phyloP scores from a whole-genome alignment of 495 filamentous ascomycete genomes.

The Hyphodiscus hymeniophilus region DNA sequence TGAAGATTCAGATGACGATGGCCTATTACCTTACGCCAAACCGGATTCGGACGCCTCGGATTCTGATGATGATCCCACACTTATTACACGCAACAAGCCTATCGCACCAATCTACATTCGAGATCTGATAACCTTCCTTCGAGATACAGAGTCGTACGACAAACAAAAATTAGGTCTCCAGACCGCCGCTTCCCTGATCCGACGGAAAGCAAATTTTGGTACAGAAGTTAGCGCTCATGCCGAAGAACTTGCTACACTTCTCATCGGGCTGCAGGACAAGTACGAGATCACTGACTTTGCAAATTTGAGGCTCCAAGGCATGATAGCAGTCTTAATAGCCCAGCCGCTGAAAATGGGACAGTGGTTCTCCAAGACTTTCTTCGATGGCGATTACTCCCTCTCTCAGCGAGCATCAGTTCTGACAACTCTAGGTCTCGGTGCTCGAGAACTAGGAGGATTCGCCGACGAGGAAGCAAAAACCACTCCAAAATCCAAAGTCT shows the following conservation, averaged over 20 bases:
- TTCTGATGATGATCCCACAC: slow-evolving; percentile 83
- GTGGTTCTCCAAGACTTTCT: slow-evolving; percentile 80
- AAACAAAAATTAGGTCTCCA: slow-evolving; percentile 69
- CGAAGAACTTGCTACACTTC: slow-evolving; percentile 66
- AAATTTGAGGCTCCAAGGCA: slow-evolving; percentile 67
- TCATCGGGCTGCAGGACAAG: slow-evolving; percentile 76
- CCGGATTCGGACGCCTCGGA: slow-evolving; percentile 90
- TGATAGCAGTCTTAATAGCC: slow-evolving; percentile 75
- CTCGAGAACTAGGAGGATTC: slow-evolving; percentile 81
- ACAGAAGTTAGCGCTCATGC: slow-evolving; percentile 78
- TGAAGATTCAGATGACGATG: slow-evolving; percentile 43
- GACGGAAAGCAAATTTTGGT: slow-evolving; percentile 80
- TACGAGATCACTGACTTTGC: slow-evolving; percentile 69
- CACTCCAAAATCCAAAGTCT: slow-evolving; percentile 12
- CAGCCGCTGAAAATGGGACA: slow-evolving; percentile 69
- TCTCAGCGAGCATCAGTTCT: slow-evolving; percentile 75
- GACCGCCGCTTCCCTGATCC: slow-evolving; percentile 71
- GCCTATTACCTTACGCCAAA: slow-evolving; percentile 75
- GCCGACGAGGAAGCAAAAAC: slow-evolving; percentile 42
- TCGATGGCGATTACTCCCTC: slow-evolving; percentile 84
- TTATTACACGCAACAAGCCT: slow-evolving; percentile 73
- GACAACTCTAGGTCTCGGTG: slow-evolving; percentile 70
- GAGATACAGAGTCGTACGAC: slow-evolving; percentile 77
- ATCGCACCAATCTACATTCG: slow-evolving; percentile 87
- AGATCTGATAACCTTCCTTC: slow-evolving; percentile 70